phyloP scores from a whole-genome alignment of 352 stramenopile species.

The Salisapilia sapeloensis region DNA sequence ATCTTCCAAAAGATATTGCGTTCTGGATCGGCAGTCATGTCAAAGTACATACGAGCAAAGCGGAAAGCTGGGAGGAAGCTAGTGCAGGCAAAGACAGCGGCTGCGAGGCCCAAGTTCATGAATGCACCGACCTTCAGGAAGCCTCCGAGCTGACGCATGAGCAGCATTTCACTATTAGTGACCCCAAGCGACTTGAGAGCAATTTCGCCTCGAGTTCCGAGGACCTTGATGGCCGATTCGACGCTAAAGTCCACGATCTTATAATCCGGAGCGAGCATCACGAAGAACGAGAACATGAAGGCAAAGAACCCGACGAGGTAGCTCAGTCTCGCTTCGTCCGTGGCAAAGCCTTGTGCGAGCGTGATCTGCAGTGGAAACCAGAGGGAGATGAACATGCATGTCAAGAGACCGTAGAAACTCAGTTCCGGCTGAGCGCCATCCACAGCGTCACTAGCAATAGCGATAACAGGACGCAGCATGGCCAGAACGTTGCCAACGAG shows the following conservation, averaged over 20 bases:
- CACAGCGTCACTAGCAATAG: neutral
- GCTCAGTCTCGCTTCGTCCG: constrained; percentile 43
- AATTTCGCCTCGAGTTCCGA: constrained; percentile 21
- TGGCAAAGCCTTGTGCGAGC: constrained; percentile 32
- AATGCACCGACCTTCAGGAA: constrained; percentile 13
- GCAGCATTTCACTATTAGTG: constrained; percentile 32
- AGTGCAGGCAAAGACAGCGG: constrained; percentile 37
- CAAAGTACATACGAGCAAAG: constrained; percentile 65
- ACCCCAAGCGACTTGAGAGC: constrained; percentile 38
- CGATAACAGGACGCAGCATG: constrained; percentile 7
- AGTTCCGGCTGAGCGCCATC: constrained; percentile 18
- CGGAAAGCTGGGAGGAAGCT: constrained; percentile 53
- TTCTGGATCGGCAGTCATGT: constrained; percentile 32
- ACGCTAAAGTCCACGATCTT: constrained; percentile 49
- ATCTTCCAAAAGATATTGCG: constrained; percentile 13
- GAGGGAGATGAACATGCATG: constrained; percentile 37
- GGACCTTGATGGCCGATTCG: constrained; percentile 17
- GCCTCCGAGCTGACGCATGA: constrained; percentile 14
- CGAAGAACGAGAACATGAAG: constrained; percentile 38
- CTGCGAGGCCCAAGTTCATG: constrained; percentile 14
- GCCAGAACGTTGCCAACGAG: constrained; percentile 19
- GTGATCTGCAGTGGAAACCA: constrained; percentile 67
- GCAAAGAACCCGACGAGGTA: constrained; percentile 31
- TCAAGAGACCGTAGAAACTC: constrained; percentile 45
- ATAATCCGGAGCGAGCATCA: constrained; percentile 39